A percentile compares a stretch with the other conserved stretches of the same genome.
Conservation (phyloP, 1,284 basidiomycete genomes). For the Cystobasidium sp. region DNA sequence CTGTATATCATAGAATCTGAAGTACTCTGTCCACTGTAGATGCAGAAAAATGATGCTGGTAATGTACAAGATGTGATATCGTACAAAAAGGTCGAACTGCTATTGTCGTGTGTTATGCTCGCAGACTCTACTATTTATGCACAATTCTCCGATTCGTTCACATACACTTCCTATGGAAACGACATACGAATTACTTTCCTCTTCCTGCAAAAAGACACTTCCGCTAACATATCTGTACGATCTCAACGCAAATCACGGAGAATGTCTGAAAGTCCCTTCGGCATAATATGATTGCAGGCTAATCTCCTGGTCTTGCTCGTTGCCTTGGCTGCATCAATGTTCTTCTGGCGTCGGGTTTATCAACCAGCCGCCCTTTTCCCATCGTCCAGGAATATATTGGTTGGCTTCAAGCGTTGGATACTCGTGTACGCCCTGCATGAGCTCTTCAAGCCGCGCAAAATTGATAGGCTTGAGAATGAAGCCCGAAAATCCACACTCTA, state of each 20-base stretch:
- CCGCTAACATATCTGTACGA: no score
- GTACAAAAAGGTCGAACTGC: neutral
- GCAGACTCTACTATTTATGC: neutral
- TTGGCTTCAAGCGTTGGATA: conserved; percentile 63
- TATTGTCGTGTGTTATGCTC: conserved; percentile 14
- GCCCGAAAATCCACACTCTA: conserved; percentile 49
- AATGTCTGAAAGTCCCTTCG: no score
- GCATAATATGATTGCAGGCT: no score
- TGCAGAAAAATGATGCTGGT: no score
- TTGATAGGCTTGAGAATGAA: conserved; percentile 52
- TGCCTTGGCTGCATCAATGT: neutral
- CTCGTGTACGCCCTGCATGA: conserved; percentile 69
- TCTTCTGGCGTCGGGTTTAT: conserved; percentile 7
- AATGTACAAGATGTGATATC: conserved; percentile 1
- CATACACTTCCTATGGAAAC: neutral
- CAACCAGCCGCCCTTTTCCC: conserved; percentile 44
- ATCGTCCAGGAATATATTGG: conserved; percentile 60
- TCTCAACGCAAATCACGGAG: no score
- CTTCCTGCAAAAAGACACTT: no score
- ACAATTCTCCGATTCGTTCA: neutral
- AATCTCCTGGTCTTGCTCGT: no score
- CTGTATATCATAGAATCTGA: no score
- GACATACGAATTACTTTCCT: no score
- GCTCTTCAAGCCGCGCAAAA: conserved; percentile 62
- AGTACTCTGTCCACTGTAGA: no score